Evolutionary conservation across 2,329 filamentous ascomycete species (phyloP), one percentile per base, ranked within the genome.

Genomic region (Neofusicoccum laricinum): DNA sequence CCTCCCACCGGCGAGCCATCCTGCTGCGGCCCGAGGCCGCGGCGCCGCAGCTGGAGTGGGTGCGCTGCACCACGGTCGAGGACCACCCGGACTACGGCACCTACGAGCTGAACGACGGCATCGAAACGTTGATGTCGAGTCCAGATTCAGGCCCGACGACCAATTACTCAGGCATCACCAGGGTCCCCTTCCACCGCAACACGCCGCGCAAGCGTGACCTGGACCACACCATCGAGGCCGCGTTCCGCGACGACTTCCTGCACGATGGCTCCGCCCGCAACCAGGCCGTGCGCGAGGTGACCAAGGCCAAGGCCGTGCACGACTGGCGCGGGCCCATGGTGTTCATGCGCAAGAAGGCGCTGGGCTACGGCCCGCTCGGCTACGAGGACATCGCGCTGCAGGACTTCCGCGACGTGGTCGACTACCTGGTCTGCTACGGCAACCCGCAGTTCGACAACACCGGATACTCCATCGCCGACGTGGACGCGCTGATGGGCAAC

Each of bases 111-210:
- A 45, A 43, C 32, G 32, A 43, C 19, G 55, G 40, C 7, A 40
- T 45, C 15, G 55, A 59, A 17, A 45, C 43, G 40, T 34, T 59
- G 36, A 25, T 43, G 25, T 46, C 30, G 15, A 34, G 19, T 14
- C 19, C 12, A 15, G 55, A 46, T 38, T 15, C 46, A 50, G 46
- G 21, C 46, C 12, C 21, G 19, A 48, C 45, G 45, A 15, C 45
- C 6, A 50, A 21, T 50, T 50, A 50, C 46, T 50, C 46, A 50
- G 55, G 40, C 21, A 21, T 59, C 41, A 59, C 38, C 25, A 45
- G 55, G n/a, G 15, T 59, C 40, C 40, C 40, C 25, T 59, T 59
- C 32, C 55, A 59, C 21, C 55, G 55, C 40, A 59, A 59, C 40
- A 25, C 46, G 8, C 55, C 40, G 14, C 40, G 55, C 10, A 45